These are phyloP conservation scores for Collariella sp. DNA, from an alignment of 495 filamentous ascomycete species.

Conservation along the genomic window DNA sequence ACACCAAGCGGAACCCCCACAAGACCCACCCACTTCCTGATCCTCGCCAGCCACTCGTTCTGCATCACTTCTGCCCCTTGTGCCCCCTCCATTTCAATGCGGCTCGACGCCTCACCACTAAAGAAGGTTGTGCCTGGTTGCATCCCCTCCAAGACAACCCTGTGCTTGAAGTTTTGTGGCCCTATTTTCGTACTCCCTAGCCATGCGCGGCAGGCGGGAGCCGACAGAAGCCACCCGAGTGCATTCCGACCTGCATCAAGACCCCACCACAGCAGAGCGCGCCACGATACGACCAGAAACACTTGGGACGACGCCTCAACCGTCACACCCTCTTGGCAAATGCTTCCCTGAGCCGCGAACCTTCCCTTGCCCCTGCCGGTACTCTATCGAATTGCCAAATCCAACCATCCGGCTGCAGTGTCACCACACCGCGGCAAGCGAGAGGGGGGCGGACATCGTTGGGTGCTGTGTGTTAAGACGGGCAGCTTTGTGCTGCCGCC, in stretches of 20 bases:
- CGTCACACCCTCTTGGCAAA: not conserved
- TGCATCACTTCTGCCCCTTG: not conserved
- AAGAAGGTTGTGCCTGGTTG: slow-evolving; percentile 12
- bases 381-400: not conserved
- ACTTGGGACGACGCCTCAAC: not conserved
- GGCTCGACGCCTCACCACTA: slow-evolving; percentile 1
- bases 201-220: not conserved
- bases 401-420: not conserved
- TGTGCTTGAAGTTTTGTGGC: slow-evolving; percentile 11
- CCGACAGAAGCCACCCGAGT: slow-evolving; percentile 10
- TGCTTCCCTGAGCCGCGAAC: not conserved
- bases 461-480: no score
- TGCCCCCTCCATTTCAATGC: slow-evolving; percentile 2
- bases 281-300: not conserved
- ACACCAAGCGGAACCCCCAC: slow-evolving; percentile 9
- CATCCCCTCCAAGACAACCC: slow-evolving; percentile 13
- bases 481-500: no score
- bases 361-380: not conserved
- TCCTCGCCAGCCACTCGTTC: not conserved
- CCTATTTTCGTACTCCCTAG: not conserved
- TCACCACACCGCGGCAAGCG: not conserved
- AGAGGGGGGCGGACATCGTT: no score
- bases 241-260: not conserved
- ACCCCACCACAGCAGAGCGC: not conserved
- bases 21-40: not conserved